Conservation (phyloP, 2,329 filamentous ascomycete species). For the Xylariaceae sp. region DNA sequence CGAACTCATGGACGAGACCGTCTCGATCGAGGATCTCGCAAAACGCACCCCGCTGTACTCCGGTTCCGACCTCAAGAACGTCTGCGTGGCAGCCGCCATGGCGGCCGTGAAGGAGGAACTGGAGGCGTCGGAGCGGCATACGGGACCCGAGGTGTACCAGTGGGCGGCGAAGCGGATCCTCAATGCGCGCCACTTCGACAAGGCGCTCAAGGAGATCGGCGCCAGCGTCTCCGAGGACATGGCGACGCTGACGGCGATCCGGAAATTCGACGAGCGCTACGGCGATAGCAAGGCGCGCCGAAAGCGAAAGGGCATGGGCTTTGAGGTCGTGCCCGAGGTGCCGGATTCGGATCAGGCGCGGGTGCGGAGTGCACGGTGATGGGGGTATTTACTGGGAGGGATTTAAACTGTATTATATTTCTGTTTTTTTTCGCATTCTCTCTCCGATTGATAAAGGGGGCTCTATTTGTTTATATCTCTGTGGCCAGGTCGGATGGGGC, state of each 20-base stretch:
- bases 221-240: conserved; percentile 94
- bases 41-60: conserved; percentile 70
- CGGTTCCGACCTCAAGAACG: conserved; percentile 77
- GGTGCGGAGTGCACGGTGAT: conserved; percentile 30
- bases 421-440: too few relatives aligned
- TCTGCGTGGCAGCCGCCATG: conserved; percentile 74
- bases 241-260: conserved; percentile 75
- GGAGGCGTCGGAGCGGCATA: conserved; percentile 30
- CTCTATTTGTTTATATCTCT: too few relatives aligned
- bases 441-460: too few relatives aligned
- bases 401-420: too few relatives aligned
- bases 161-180: conserved; percentile 68
- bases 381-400: not conserved
- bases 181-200: conserved; percentile 68
- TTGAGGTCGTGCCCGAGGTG: conserved; percentile 43
- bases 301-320: conserved; percentile 53
- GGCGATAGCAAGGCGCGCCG: conserved; percentile 66
- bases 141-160: conserved; percentile 38
- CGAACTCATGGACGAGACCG: conserved; percentile 55
- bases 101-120: conserved; percentile 73
- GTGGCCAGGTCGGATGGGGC: too few relatives aligned
- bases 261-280: conserved; percentile 94
- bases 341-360: conserved; percentile 42
- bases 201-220: conserved; percentile 79
- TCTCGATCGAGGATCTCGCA: conserved; percentile 60